phyloP scores from a whole-genome alignment of 1,139 yeast genomes.

The Suhomyces maxii region DNA sequence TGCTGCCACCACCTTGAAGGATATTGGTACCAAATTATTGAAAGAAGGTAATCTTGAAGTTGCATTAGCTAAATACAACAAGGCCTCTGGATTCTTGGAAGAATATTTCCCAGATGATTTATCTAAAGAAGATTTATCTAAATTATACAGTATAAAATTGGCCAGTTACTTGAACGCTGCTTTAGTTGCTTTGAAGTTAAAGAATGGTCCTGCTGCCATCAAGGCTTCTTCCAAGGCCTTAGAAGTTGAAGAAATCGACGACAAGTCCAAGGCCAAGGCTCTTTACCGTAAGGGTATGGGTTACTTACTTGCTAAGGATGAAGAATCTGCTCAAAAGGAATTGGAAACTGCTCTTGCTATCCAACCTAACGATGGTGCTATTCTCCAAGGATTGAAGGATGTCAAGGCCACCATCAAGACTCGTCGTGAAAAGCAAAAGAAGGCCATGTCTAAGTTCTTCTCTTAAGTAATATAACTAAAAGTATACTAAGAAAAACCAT shows the following conservation, averaged over 20 bases:
- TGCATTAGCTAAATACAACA: constrained; percentile 68
- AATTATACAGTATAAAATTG: constrained; percentile 54
- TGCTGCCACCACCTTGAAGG: constrained; percentile 70
- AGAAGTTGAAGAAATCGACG: constrained; percentile 60
- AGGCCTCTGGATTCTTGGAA: constrained; percentile 65
- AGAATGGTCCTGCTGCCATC: constrained; percentile 56
- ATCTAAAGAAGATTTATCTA: constrained; percentile 50
- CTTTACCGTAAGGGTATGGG: constrained; percentile 85
- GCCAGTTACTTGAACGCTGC: constrained; percentile 73
- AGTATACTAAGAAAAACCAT: constrained; percentile 8
- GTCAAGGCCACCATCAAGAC: constrained; percentile 54
- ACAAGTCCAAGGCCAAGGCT: constrained; percentile 78
- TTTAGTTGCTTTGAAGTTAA: constrained; percentile 67
- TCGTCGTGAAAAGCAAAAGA: constrained; percentile 71
- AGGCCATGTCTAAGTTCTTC: constrained; percentile 84
- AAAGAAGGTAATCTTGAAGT: constrained; percentile 58
- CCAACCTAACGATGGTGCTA: constrained; percentile 76
- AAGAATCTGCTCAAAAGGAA: constrained; percentile 66
- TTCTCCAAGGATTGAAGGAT: constrained; percentile 63
- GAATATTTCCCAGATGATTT: constrained; percentile 78
- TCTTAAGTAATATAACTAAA: constrained; percentile 3
- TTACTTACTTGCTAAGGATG: constrained; percentile 60
- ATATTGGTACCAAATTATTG: constrained; percentile 73
- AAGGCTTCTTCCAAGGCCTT: constrained; percentile 66
- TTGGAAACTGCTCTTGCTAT: constrained; percentile 64